phyloP scores from a whole-genome alignment of 192 early-diverging fungal genomes.

The Coemansia sp. region DNA sequence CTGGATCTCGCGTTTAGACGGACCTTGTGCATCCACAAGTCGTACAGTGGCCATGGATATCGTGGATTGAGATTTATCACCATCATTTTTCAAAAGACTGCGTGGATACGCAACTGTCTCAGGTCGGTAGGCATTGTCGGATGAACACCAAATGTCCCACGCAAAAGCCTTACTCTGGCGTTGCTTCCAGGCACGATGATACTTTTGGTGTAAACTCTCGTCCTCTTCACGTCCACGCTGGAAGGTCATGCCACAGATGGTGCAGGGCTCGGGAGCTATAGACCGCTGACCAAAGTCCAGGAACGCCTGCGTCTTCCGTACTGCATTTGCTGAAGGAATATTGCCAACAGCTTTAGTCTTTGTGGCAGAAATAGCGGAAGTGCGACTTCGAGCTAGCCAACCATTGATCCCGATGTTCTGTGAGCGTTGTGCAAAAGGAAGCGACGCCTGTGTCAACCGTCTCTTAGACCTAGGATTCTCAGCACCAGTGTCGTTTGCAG shows the following conservation, averaged over 20 bases:
- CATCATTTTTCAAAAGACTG: background rate
- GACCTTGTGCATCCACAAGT: slow-evolving; percentile 17
- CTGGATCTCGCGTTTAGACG: slow-evolving; percentile 23
- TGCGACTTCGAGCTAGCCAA: background rate
- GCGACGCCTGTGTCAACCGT: slow-evolving; percentile 27
- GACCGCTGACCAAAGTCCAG: slow-evolving; percentile 53
- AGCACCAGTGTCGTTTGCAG: slow-evolving; percentile 1
- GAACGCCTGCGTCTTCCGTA: slow-evolving; percentile 46
- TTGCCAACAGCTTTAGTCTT: background rate
- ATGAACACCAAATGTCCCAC: slow-evolving; percentile 8
- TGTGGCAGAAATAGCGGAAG: background rate
- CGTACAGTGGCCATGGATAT: slow-evolving; percentile 4
- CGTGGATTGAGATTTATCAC: background rate
- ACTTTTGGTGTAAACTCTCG: slow-evolving; percentile 36
- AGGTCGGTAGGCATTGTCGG: background rate
- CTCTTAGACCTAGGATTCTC: slow-evolving; percentile 12
- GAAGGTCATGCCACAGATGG: slow-evolving; percentile 48
- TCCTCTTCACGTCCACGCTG: slow-evolving; percentile 50
- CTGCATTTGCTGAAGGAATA: background rate
- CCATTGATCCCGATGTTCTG: background rate
- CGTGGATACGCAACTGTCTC: slow-evolving; percentile 11
- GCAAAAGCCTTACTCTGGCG: slow-evolving; percentile 12
- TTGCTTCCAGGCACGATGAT: slow-evolving; percentile 39
- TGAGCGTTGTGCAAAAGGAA: slow-evolving; percentile 8
- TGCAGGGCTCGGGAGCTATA: slow-evolving; percentile 25